A percentile compares a stretch with the other conserved stretches of the same genome.
Conservation (phyloP, 108 stramenopile genomes). For the Cyclostephanos invisitatus region DNA sequence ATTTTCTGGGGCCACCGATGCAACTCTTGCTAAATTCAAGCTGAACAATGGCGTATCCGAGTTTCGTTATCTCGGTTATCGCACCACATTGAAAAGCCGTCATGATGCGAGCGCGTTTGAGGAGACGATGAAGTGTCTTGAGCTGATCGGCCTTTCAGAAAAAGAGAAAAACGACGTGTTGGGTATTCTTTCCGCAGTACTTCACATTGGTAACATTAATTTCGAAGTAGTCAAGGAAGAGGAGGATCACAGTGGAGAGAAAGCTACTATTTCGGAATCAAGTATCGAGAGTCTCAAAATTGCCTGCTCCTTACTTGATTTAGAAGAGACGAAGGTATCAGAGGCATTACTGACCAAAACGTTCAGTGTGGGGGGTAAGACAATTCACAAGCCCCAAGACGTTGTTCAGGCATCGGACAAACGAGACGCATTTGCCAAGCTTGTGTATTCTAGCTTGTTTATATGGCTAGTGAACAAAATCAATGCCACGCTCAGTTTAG, state of each 20-base stretch:
- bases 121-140: constrained; percentile 75
- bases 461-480: constrained; percentile 91
- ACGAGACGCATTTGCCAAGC: constrained; percentile 93
- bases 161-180: constrained; percentile 69
- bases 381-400: constrained; percentile 80
- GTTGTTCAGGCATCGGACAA: constrained; percentile 87
- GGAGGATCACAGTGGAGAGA: constrained; percentile 40
- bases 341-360: constrained; percentile 84
- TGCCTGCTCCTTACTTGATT: constrained; percentile 73
- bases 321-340: constrained; percentile 62
- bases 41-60: constrained; percentile 53
- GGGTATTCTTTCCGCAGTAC: constrained; percentile 81
- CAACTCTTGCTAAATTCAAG: constrained; percentile 56
- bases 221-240: constrained; percentile 71
- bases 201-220: constrained; percentile 90
- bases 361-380: constrained; percentile 73
- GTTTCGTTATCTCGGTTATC: constrained; percentile 74
- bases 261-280: constrained; percentile 58
- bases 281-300: constrained; percentile 50
- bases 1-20: constrained; percentile 63
- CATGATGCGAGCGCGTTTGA: constrained; percentile 61
- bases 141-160: constrained; percentile 59
- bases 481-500: constrained; percentile 69
- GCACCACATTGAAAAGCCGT: constrained; percentile 42
- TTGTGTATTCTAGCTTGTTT: constrained; percentile 88